A percentile compares a stretch with the other conserved stretches of the same genome.
These are phyloP conservation scores for Cladobotryum mycophilum DNA, from an alignment of 2,329 filamentous ascomycete genomes.

Conservation along the genomic window DNA sequence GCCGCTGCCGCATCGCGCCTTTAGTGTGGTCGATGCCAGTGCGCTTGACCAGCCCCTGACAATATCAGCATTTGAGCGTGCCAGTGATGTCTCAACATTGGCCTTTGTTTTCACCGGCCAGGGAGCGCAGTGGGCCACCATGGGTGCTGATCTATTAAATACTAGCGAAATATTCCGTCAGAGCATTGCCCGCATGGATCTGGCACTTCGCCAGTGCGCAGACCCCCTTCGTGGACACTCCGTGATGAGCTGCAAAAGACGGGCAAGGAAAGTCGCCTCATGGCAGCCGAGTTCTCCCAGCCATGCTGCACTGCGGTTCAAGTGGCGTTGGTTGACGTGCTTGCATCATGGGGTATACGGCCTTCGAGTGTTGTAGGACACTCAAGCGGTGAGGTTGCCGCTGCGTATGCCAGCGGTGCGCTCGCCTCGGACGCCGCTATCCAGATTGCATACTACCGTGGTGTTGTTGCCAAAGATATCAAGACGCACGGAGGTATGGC, in stretches of 20 bases:
- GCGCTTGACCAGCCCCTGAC: neutral
- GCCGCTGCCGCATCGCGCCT: constrained; percentile 21
- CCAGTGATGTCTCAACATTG: neutral
- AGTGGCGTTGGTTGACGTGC: constrained; percentile 34
- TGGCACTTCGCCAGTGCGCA: constrained; percentile 4
- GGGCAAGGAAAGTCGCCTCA: constrained; percentile 5
- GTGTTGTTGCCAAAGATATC: constrained; percentile 13
- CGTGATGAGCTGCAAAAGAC: constrained; percentile 16
- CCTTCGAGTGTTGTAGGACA: constrained; percentile 35
- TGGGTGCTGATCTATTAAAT: constrained; percentile 21
- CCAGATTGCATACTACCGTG: constrained; percentile 34
- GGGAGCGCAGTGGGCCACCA: constrained; percentile 29
- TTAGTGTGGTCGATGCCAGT: constrained; percentile 13
- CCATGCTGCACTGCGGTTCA: constrained; percentile 38
- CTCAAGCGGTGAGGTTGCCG: constrained; percentile 39
- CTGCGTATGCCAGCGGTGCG: constrained; percentile 35
- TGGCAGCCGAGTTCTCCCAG: constrained; percentile 26
- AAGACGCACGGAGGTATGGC: constrained; percentile 29
- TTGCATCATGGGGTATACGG: constrained; percentile 25
- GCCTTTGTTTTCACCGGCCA: constrained; percentile 28
- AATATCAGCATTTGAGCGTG: neutral
- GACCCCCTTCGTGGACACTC: constrained; percentile 13
- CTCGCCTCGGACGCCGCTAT: constrained; percentile 32
- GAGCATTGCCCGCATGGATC: constrained; percentile 10
- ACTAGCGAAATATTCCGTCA: constrained; percentile 3